phyloP scores from a whole-genome alignment of 2,329 filamentous ascomycete genomes.

The Chaetomium strumarium region DNA sequence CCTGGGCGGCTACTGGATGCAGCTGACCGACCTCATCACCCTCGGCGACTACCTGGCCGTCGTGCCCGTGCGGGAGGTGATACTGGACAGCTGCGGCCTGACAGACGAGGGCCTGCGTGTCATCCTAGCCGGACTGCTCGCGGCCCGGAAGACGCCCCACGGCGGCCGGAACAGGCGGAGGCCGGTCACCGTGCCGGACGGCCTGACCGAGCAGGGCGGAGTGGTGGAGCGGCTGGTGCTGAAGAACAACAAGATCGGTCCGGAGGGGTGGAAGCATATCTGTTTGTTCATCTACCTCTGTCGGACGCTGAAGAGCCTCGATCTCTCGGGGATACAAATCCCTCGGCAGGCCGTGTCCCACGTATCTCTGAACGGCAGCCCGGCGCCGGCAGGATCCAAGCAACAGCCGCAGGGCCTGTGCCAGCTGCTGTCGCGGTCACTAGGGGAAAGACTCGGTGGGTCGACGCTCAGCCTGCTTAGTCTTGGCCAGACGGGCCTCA shows the following conservation, averaged over 20 bases:
- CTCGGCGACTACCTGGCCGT: slow-evolving; percentile 91
- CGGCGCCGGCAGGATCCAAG: background rate
- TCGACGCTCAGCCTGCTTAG: slow-evolving; percentile 74
- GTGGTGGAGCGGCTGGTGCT: slow-evolving; percentile 81
- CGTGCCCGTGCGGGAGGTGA: slow-evolving; percentile 79
- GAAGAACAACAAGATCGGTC: slow-evolving; percentile 86
- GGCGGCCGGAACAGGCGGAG: slow-evolving; percentile 45
- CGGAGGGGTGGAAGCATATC: slow-evolving; percentile 87
- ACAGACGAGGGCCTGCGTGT: slow-evolving; percentile 83
- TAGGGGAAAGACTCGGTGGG: slow-evolving; percentile 71
- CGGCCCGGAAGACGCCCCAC: slow-evolving; percentile 61
- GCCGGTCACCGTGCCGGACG: slow-evolving; percentile 33
- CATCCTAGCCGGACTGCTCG: slow-evolving; percentile 77
- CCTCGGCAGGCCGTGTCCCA: slow-evolving; percentile 37
- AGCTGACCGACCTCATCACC: slow-evolving; percentile 76
- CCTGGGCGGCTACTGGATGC: slow-evolving; percentile 76
- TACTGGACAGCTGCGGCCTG: slow-evolving; percentile 81
- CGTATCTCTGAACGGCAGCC: slow-evolving; percentile 4
- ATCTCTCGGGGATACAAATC: slow-evolving; percentile 79
- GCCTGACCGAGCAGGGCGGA: slow-evolving; percentile 51
- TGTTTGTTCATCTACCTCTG: slow-evolving; percentile 88
- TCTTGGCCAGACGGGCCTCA: slow-evolving; percentile 72
- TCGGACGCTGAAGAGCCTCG: slow-evolving; percentile 75
- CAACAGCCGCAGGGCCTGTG: slow-evolving; percentile 45
- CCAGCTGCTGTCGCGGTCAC: slow-evolving; percentile 64